These are phyloP conservation scores for Fraxinus pennsylvanica DNA, from an alignment of 257 asterid species.

Conservation along the genomic window DNA sequence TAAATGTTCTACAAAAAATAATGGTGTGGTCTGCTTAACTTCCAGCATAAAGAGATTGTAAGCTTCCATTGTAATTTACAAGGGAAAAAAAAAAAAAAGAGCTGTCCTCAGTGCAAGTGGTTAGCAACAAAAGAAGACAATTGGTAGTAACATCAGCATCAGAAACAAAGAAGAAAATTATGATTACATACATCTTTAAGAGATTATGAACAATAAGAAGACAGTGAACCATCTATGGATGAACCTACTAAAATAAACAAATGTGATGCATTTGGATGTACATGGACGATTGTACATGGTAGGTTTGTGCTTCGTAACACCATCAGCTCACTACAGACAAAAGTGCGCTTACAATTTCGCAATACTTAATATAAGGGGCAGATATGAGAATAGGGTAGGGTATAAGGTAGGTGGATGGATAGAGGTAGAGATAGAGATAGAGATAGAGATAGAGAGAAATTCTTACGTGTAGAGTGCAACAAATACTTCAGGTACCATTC, in stretches of 20 bases:
- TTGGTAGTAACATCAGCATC: conserved; percentile 1
- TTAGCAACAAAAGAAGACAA: background rate
- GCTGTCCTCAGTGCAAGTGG: background rate
- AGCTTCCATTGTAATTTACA: too few relatives aligned
- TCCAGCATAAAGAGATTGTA: too few relatives aligned
- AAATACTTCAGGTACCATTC: conserved; percentile 85
- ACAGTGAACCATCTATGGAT: background rate
- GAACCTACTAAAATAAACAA: background rate
- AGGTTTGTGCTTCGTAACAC: background rate
- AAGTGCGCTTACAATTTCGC: background rate
- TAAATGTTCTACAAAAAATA: background rate
- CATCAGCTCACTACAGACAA: background rate
- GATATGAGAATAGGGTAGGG: background rate
- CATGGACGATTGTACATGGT: background rate
- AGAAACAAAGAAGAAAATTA: background rate
- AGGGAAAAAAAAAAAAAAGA: too few relatives aligned
- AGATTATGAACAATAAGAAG: background rate
- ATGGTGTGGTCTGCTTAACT: too few relatives aligned
- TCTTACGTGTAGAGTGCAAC: conserved; percentile 89
- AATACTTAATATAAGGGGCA: background rate
- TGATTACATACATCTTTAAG: background rate
- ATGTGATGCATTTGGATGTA: background rate
- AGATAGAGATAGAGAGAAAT: conserved; percentile 23
- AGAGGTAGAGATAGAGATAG: background rate
- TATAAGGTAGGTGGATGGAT: background rate